phyloP scores from a whole-genome alignment of 2,329 filamentous ascomycete genomes.

The Xylariaceae sp. region DNA sequence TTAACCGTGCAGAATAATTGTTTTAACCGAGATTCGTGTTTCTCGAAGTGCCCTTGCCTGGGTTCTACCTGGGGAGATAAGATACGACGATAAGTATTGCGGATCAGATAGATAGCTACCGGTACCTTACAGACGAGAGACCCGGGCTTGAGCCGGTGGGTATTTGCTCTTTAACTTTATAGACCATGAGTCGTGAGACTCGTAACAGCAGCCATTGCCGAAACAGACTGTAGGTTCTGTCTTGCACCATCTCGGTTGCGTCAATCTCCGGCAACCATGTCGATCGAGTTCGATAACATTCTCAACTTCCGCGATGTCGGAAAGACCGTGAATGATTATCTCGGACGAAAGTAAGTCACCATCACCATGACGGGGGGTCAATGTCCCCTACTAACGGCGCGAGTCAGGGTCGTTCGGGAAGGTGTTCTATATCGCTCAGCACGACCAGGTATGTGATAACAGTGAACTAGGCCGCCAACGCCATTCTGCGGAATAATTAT shows the following conservation, averaged over 20 bases:
- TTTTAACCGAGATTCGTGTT: neutral
- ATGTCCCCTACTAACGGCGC: constrained; percentile 1
- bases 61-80: no score
- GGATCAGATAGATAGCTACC: no score
- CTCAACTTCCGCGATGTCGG: constrained; percentile 76
- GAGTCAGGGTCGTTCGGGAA: constrained; percentile 47
- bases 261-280: constrained; percentile 14
- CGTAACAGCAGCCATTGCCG: no score
- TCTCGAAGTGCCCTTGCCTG: neutral
- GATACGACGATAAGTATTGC: no score
- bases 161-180: no score
- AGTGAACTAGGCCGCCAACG: neutral
- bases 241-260: neutral
- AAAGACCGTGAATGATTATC: constrained; percentile 55
- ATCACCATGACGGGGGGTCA: neutral
- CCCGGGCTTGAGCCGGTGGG: no score
- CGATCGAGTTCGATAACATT: constrained; percentile 48
- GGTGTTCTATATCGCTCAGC: constrained; percentile 65
- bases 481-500: neutral
- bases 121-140: no score
- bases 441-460: constrained; percentile 43
- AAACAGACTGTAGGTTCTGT: no score
- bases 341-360: constrained; percentile 47
- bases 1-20: neutral
- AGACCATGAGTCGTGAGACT: no score